Evolutionary conservation across 306 rosid species (phyloP), one percentile per base, ranked within the genome.

Genomic region (Cicer pinnatifidum): DNA sequence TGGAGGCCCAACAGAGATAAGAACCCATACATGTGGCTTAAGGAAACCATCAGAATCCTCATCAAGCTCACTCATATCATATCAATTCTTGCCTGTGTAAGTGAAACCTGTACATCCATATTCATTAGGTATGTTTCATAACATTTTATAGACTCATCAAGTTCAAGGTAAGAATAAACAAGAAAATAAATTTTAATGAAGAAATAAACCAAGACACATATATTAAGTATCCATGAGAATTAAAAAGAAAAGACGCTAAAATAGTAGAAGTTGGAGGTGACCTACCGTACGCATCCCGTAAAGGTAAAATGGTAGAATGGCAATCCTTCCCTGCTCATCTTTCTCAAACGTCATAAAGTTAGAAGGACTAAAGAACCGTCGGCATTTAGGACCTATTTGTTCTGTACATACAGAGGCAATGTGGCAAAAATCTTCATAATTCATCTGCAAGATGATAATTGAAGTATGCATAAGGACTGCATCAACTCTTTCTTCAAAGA

Each of bases 281-380:
- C 99, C 47, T 80, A 95, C 99, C 78, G 99, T 95, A 37, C 99
- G 89, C 99, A 95, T 95, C 84, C 91, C 97, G 78, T 95, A 95
- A 71, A 95, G 99, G 88, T 95, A 95, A 78, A 95, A 95, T 40
- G 99, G 99, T 70, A 95, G 92, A 79, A 95, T 95, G 75, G 99
- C 99, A 84, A 95, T 95, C 88, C 99, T 91, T 84, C 99, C 99
- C 39, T 86, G 93, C 77, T 95, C 99, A 65, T 95, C 99, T 84
- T 95, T 95, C 90, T 95, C 99, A 85, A 95, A 95, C 84, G 91
- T 95, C 99, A 95, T 95, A 78, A 95, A 95, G 84, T 95, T 95
- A 60, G 99, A 95, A 80, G 99, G 99, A 82, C 99, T 95, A 80
- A 95, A 95, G 84, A 95, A 95, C 23, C 97, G 89, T 12, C 96